A percentile compares a stretch with the other conserved stretches of the same genome.
Conservation (phyloP, 2,329 filamentous ascomycete species). For the Beauveria rudraprayagi region DNA sequence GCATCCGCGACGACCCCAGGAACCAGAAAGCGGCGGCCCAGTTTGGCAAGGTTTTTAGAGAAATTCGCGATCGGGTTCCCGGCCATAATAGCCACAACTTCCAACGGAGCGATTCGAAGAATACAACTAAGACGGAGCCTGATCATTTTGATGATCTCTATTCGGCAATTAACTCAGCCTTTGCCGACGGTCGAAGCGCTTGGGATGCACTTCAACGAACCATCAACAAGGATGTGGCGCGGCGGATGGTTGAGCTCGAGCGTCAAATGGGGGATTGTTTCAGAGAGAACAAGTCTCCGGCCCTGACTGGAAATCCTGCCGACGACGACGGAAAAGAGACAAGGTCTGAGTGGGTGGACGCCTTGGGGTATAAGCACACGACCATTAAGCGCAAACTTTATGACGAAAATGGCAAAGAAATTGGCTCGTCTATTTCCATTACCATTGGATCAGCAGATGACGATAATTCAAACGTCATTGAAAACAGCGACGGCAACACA, state of each 20-base stretch:
- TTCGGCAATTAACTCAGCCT: slow-evolving; percentile 27
- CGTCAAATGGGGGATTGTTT: slow-evolving; percentile 1
- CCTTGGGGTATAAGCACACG: slow-evolving; percentile 34
- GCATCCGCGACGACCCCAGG: slow-evolving; percentile 12
- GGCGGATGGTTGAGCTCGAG: slow-evolving; percentile 9
- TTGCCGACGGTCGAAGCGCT: slow-evolving; percentile 29
- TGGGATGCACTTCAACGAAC: slow-evolving; percentile 33
- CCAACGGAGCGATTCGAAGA: neutral
- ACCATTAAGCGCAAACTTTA: slow-evolving; percentile 32
- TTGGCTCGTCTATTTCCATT: slow-evolving; percentile 30
- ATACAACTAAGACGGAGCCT: slow-evolving; percentile 15
- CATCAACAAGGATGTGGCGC: slow-evolving; percentile 19
- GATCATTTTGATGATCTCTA: slow-evolving; percentile 36
- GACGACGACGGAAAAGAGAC: slow-evolving; percentile 27
- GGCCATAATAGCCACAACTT: neutral
- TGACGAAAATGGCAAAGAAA: slow-evolving; percentile 33
- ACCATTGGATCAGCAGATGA: slow-evolving; percentile 23
- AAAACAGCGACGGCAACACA: neutral
- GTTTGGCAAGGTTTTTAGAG: slow-evolving; percentile 11
- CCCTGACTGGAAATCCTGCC: slow-evolving; percentile 5
- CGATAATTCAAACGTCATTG: slow-evolving; percentile 6
- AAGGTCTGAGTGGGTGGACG: slow-evolving; percentile 35
- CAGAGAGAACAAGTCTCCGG: neutral
- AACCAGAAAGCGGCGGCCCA: slow-evolving; percentile 13
- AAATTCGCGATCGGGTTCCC: slow-evolving; percentile 12